These are phyloP conservation scores for Termitomyces sp. DNA, from an alignment of 768 basidiomycete genomes.

Conservation along the genomic window DNA sequence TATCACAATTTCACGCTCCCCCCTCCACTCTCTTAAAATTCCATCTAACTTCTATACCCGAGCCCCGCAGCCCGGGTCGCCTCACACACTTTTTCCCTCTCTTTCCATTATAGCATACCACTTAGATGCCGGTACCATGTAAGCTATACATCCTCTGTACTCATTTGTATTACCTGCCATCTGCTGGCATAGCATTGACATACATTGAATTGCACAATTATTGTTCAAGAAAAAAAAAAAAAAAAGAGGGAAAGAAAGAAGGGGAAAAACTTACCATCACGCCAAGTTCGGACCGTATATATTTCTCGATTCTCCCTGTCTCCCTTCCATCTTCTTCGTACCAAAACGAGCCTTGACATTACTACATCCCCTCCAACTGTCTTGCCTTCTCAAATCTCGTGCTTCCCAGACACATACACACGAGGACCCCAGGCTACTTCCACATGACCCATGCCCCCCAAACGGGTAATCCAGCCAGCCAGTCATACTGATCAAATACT, in stretches of 20 bases:
- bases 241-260: not conserved
- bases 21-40: conserved; percentile 1
- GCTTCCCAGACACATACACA: not conserved
- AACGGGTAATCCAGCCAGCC: conserved; percentile 1
- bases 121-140: conserved; percentile 19
- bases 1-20: conserved; percentile 7
- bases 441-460: conserved; percentile 5
- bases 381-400: not conserved
- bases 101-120: conserved; percentile 13
- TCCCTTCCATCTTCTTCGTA: not conserved
- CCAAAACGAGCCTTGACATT: conserved; percentile 1
- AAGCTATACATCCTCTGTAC: conserved; percentile 15
- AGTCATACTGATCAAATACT: conserved; percentile 14
- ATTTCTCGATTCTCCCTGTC: not conserved
- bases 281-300: not conserved
- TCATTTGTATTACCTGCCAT: conserved; percentile 14
- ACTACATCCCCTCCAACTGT: not conserved
- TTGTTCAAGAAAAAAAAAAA: not conserved
- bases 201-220: not conserved
- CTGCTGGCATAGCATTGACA: conserved; percentile 3
- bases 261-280: not conserved
- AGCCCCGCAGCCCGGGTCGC: not conserved
- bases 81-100: conserved; percentile 2
- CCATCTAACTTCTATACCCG: conserved; percentile 2
- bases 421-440: conserved; percentile 1